These are phyloP conservation scores for Ustilago curta DNA, from an alignment of 1,284 basidiomycete genomes.

Conservation along the genomic window DNA sequence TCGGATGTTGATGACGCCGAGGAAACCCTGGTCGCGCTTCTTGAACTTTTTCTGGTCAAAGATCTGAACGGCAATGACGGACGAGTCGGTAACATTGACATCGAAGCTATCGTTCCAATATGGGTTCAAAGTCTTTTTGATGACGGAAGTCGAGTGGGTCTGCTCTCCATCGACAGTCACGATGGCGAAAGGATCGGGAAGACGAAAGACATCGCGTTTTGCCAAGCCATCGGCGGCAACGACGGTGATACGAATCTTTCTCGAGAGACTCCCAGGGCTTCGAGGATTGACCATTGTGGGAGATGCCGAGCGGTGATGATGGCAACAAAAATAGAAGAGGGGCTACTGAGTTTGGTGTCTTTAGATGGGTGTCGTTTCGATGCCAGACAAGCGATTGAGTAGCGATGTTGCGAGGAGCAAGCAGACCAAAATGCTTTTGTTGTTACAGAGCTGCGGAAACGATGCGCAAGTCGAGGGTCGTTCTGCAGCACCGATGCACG, in stretches of 20 bases:
- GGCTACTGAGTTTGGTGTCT: background rate
- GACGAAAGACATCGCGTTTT: constrained; percentile 73
- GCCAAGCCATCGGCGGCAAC: constrained; percentile 67
- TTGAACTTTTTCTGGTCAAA: constrained; percentile 98
- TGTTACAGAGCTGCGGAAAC: too few relatives aligned
- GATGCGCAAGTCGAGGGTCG: background rate
- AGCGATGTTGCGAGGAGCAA: background rate
- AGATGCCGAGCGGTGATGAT: background rate
- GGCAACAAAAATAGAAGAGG: background rate
- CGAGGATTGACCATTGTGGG: constrained; percentile 62
- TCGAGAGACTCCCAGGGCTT: constrained; percentile 53
- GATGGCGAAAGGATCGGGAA: constrained; percentile 93
- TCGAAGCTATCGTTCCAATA: constrained; percentile 70
- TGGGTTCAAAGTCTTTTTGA: constrained; percentile 69
- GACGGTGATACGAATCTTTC: constrained; percentile 67
- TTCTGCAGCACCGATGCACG: background rate
- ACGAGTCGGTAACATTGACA: constrained; percentile 84
- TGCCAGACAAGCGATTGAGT: background rate
- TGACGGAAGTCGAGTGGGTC: constrained; percentile 82
- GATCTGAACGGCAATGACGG: constrained; percentile 91
- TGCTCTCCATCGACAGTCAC: constrained; percentile 94
- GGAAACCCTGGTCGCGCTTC: constrained; percentile 91
- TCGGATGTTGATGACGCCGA: constrained; percentile 91
- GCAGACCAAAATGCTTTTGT: background rate
- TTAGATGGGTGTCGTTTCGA: background rate